A percentile compares a stretch with the other conserved stretches of the same genome.
phyloP scores from a whole-genome alignment of 2,329 filamentous ascomycete genomes.

The Ophiostoma ulmi region DNA sequence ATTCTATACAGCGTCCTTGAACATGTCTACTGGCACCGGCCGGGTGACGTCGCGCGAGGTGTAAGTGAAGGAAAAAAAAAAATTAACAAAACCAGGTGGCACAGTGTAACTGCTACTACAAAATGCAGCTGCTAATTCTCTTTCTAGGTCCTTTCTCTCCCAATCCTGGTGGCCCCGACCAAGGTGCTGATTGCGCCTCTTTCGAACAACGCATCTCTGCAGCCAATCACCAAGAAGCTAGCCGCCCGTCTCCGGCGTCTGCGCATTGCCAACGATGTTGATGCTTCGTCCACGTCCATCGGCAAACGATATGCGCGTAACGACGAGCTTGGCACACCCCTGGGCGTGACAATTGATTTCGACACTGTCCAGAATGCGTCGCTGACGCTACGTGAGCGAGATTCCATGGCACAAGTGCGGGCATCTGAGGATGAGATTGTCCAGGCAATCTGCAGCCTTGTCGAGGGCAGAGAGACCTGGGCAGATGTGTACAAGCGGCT shows the following conservation, averaged over 20 bases:
- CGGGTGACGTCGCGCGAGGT: conserved; percentile 75
- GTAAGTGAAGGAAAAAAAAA: conserved; percentile 37
- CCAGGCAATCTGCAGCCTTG: conserved; percentile 40
- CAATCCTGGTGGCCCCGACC: conserved; percentile 72
- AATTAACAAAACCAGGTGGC: too few relatives aligned
- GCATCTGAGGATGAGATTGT: conserved; percentile 73
- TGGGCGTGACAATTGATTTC: conserved; percentile 93
- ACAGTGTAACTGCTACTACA: too few relatives aligned
- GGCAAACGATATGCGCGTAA: conserved; percentile 93
- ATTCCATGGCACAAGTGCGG: conserved; percentile 85
- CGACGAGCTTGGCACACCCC: conserved; percentile 89
- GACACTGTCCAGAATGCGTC: conserved; percentile 84
- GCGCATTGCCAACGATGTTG: conserved; percentile 65
- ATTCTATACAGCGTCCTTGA: conserved; percentile 92
- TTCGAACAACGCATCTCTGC: conserved; percentile 74
- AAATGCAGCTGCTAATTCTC: too few relatives aligned
- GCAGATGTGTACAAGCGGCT: conserved; percentile 68
- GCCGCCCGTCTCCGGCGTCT: conserved; percentile 60
- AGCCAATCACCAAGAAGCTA: conserved; percentile 67
- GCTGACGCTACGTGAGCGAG: conserved; percentile 83
- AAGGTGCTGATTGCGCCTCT: conserved; percentile 92
- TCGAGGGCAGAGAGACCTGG: conserved; percentile 53
- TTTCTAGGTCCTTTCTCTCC: conserved; percentile 40
- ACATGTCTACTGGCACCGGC: conserved; percentile 90
- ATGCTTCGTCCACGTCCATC: conserved; percentile 85